Percentiles rank a stretch among this genome's conserved stretches.
These are phyloP conservation scores for Barnettozyma californica DNA, from an alignment of 805 yeast species.

Conservation along the genomic window DNA sequence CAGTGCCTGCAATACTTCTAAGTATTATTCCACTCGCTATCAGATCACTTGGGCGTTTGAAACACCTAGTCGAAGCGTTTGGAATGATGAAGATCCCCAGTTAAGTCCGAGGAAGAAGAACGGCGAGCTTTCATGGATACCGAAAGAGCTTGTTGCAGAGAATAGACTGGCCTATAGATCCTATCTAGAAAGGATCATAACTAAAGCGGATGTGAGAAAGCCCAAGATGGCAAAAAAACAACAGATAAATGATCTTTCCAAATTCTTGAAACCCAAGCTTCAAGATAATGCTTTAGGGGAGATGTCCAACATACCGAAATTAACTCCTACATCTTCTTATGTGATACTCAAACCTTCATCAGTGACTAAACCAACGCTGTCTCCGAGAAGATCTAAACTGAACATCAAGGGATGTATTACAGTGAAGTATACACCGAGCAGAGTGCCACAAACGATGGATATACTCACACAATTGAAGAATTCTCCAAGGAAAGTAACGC, in stretches of 20 bases:
- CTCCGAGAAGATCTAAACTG: background rate
- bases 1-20: background rate
- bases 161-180: background rate
- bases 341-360: background rate
- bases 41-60: conserved; percentile 3
- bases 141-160: conserved; percentile 1
- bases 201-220: background rate
- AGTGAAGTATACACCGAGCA: background rate
- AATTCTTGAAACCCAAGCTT: background rate
- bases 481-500: background rate
- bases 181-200: background rate
- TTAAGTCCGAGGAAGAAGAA: conserved; percentile 7
- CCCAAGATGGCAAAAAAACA: background rate
- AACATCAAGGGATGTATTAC: background rate
- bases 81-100: background rate
- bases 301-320: background rate
- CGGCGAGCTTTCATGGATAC: conserved; percentile 11
- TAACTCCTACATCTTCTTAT: background rate
- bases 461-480: background rate
- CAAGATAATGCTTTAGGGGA: background rate
- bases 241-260: background rate
- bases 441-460: background rate
- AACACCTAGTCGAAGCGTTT: background rate
- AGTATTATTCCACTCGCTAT: conserved; percentile 5
- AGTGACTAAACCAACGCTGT: background rate